Evolutionary conservation across 2,329 filamentous ascomycete genomes (phyloP), one percentile per base, ranked within the genome.

Genomic region (Aspergillus sclerotialis): DNA sequence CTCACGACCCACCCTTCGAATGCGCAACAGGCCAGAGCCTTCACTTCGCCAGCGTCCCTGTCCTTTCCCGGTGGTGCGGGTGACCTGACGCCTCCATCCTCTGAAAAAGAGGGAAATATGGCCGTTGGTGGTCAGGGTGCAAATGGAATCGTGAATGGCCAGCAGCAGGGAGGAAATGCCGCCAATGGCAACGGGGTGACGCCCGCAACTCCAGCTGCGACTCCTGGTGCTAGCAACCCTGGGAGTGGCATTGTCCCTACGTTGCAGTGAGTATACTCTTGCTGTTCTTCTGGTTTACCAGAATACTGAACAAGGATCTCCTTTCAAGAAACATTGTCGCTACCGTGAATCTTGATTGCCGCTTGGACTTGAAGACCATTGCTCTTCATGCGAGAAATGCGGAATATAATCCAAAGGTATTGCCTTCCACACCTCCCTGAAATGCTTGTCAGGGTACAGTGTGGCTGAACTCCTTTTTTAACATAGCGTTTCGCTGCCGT

Each of bases 361-460:
- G 90, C 53, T 72, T 96, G 69, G 92, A 98, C 63, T 76, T 98
- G 51, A 96, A 96, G 83, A 96, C 92, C 53, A 96, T 98, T 63
- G 92, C 92, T 53, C 76, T 96, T 61, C 92, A 98, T 67, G 92
- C 92, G 46, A 82, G 92, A 68, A 98, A 96, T 64, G 92, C 92
- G 45, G 92, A 96, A 74, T 95, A 95, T 75, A 95, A 94, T 61
- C 89, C 88, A 43, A 94, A 95, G 84, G 85, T 90, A 85, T 68
- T 69, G 55, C 32, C 40, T 54, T 58, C 58, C 49, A 46, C 50
- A 52, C 47, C 41, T 51, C 49, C 48, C 52, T 58, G 52, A 52
- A 37, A 43, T 43, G 43, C 42, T 37, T 37, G 52, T 56, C 56
- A 55, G 56, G 54, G 55, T 43, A 58, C 52, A 60, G 55, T 60